Percentiles rank a stretch among this genome's conserved stretches.
Conservation (phyloP, 1,284 basidiomycete species). For the Pholiota adiposa region DNA sequence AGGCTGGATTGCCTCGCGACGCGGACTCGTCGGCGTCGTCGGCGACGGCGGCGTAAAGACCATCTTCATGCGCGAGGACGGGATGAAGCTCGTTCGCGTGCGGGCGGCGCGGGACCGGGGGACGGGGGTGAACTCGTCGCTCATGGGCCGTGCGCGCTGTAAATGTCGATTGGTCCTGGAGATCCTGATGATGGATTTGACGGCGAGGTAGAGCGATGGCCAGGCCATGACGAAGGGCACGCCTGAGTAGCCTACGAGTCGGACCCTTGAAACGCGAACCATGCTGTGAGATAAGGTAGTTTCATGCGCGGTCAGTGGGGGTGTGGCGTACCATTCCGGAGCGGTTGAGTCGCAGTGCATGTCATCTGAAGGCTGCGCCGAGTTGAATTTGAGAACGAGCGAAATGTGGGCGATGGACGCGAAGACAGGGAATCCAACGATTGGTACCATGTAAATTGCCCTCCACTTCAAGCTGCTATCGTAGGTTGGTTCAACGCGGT, state of each 20-base stretch:
- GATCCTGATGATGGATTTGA: conserved; percentile 44
- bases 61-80: not conserved
- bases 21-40: not conserved
- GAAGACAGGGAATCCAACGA: conserved; percentile 51
- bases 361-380: conserved; percentile 49
- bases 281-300: not conserved
- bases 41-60: not conserved
- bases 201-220: conserved; percentile 54
- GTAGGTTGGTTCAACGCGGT: not conserved
- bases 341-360: conserved; percentile 58
- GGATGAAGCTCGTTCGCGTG: not conserved
- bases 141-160: conserved; percentile 36
- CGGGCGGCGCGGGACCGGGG: not conserved
- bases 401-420: conserved; percentile 47
- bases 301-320: not conserved
- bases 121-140: conserved; percentile 19
- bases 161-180: conserved; percentile 41
- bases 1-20: conserved; percentile 25
- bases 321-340: conserved; percentile 56
- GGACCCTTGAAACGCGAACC: conserved; percentile 46
- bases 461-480: conserved; percentile 48
- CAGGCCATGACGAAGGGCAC: conserved; percentile 53
- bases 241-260: conserved; percentile 64
- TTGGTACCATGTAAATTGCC: conserved; percentile 42
- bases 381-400: conserved; percentile 46